Evolutionary conservation across 2,329 filamentous ascomycete genomes (phyloP), one percentile per base, ranked within the genome.

Genomic region (Elsinoe arachidis): DNA sequence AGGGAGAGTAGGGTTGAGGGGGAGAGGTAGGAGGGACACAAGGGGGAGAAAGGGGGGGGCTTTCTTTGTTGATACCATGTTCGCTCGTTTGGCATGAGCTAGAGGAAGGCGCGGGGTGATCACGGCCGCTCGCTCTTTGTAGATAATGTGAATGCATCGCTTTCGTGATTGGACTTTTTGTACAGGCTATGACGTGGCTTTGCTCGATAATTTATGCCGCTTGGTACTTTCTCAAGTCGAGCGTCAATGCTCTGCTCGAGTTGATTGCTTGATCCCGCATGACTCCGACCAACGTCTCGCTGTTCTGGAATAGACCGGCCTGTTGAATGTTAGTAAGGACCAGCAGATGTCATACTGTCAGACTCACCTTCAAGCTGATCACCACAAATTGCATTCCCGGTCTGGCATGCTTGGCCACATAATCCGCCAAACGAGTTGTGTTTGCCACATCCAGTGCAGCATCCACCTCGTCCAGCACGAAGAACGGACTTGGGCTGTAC

Each of bases 371-470:
- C 70, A 99, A 80, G 74, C 85, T 90, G 72, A 99, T 99, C 63
- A 99, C 93, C 60, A 99, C 95, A 65, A 99, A 99, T 72, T 99
- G 93, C 90, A 97, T 97, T 12, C 95, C 95, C 1, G 93, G 93
- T 0, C 90, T 89, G 0, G 91, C 88, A 72, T 99, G 91, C 67
- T 95, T 90, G 37, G 87, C 83, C 61, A 99, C 95, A 68, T 99
- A 99, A 72, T 93, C 93, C 63, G 92, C 93, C 72, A 99, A 91
- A 70, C 95, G 90, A 64, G 90, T 86, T 5, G 97, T 93, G 66
- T 99, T 99, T 60, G 92, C 90, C 68, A 96, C 96, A 70, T 99
- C 93, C n/a, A 99, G 81, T 39, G 93, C 95, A 9, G 93, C 95
- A 69, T 99, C 93, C 12, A 99, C 92, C 74, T 99, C 93, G 69